Evolutionary conservation across 805 yeast species (phyloP), one percentile per base, ranked within the genome.

Genomic region (Monosporozyma servazzii): DNA sequence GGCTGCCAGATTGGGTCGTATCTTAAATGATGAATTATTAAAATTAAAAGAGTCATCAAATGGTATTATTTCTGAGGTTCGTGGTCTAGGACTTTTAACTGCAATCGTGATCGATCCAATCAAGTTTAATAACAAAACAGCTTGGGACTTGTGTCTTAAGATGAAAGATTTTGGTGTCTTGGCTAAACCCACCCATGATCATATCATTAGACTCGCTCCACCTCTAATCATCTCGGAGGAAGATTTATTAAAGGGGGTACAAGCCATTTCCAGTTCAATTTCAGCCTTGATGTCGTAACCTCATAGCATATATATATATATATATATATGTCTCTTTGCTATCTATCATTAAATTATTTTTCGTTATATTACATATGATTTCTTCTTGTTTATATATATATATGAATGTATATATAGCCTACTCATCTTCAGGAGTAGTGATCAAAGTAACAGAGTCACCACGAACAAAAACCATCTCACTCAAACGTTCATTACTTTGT

Each of bases 131-230:
- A 96, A 96, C 54, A 82, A 90, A 69, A 76, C 93, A 29, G 97
- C 98, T 3, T 91, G 98, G 98, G 97, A 91, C 66, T 75, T 91
- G 58, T 91, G 98, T 73, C 68, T 91, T 61, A 71, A 87, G 61
- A 84, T 91, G 93, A 88, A 86, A 71, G 81, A 86, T 50, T 74
- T 80, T 54, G 98, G 98, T 53, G 85, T 91, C 15, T 75, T 90
- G 63, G 97, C 98, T 56, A 91, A 90, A 73, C 98, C 97, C 58
- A 90, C 98, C 1, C 98, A 91, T 68, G 96, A 89, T 61, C 85
- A 89, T 69, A 90, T 91, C 62, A 90, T 91, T 66, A 84, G 98
- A 75, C 76, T 91, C 67, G 96, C 98, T 10, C 98, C 98, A 52
- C 97, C 98, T 23, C 75, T 91, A 68, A 95, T 89, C 41, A 91